Base-by-base conservation (phyloP, 345 rosid species). In the Populus alba region DNA sequence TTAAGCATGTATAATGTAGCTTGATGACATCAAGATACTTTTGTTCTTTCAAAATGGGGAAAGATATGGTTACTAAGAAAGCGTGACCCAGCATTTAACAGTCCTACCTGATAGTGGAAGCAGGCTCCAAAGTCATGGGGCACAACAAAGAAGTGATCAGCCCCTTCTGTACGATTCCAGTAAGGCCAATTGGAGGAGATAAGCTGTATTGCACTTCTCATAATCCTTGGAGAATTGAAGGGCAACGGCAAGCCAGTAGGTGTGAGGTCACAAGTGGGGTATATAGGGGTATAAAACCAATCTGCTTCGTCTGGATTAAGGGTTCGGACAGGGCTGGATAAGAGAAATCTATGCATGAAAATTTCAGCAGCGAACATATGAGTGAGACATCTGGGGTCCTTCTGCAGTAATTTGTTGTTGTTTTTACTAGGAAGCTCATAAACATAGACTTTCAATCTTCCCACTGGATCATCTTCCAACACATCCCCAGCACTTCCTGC, bases 321-420 rank as follows among this genome's bases (percentile, higher is more conserved):
- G 10, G 99, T 92, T 55, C 97, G 89, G 69, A 95, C 97, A n/a
- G 96, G 88, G 39, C 98, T 95, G 7, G 99, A 90, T 71, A 95
- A 81, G 23, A 95, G 94, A 81, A 95, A 93, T 73, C 97, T 86
- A 73, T 95, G 99, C 98, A 93, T 93, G 70, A 77, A 95, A 59
- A 93, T 91, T 88, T 93, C 98, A 0, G 98, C 98, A 66, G 99
- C 99, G 86, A 95, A 95, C 99, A 95, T 95, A 82, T 95, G 97
- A 18, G 89, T 87, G 70, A 95, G 92, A 81, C 99, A 95, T 86
- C 99, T 87, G 25, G 97, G 92, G n/a, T 95, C 98, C 78, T 93
- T 95, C 75, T 92, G 98, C 12, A 93, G 97, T 47, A 93, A 76
- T 71, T 93, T 95, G 89, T 91, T 95, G 86, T 92, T 95, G 85